Percentiles rank a stretch among this genome's conserved stretches.
Conservation (phyloP, 106 monocot species). For the Narthecium ossifragum region DNA sequence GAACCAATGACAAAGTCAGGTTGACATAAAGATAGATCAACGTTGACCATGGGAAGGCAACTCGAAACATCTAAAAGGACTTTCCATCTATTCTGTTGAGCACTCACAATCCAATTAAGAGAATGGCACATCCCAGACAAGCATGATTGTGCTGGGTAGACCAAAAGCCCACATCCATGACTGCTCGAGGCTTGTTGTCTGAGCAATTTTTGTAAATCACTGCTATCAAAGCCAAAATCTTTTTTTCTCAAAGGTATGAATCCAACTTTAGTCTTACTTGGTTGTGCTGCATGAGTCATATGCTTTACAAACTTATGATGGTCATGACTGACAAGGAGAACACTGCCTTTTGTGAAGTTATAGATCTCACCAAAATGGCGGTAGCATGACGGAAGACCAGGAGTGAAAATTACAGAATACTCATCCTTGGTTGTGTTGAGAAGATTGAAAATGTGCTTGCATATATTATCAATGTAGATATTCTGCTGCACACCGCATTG, state of each 20-base stretch:
- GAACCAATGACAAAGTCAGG: conserved; percentile 38
- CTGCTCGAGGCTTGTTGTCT: conserved; percentile 15
- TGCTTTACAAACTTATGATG: conserved; percentile 5
- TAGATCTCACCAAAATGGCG: conserved; percentile 20
- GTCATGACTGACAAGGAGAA: conserved; percentile 17
- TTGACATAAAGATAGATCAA: conserved; percentile 28
- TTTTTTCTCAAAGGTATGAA: conserved; percentile 13
- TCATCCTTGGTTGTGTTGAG: conserved; percentile 23
- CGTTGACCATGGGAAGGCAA: conserved; percentile 17
- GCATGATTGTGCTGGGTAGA: conserved; percentile 18
- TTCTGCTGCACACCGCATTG: conserved; percentile 2
- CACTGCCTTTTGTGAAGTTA: conserved; percentile 15
- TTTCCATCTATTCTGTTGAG: conserved; percentile 30
- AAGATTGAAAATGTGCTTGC: conserved; percentile 16
- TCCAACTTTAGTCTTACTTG: conserved; percentile 2
- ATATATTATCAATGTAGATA: conserved; percentile 1
- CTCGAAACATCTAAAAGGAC: conserved; percentile 36
- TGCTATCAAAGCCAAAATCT: conserved; percentile 16
- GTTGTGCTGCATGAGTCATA: not conserved
- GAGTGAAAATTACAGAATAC: conserved; percentile 23
- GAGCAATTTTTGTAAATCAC: conserved; percentile 18
- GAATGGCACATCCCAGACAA: conserved; percentile 22
- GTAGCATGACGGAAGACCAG: conserved; percentile 19
- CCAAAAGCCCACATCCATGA: conserved; percentile 19
- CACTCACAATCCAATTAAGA: conserved; percentile 16